These are phyloP conservation scores for Aspergillus brunneoviolaceus DNA, from an alignment of 2,329 filamentous ascomycete species.

Conservation along the genomic window DNA sequence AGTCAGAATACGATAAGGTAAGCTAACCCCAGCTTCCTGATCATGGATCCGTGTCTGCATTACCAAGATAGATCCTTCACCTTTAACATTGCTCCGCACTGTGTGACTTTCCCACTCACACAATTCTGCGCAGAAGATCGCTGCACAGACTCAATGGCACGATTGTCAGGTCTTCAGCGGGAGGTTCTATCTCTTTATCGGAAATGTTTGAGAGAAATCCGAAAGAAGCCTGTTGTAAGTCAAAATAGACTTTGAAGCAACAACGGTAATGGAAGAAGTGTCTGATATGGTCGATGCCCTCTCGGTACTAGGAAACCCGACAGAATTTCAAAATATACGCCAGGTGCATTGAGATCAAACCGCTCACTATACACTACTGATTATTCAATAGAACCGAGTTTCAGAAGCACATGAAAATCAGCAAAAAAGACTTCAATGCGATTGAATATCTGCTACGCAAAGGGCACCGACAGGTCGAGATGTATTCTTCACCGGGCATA, in stretches of 20 bases:
- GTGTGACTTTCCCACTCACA: background rate
- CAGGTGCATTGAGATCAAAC: constrained; percentile 32
- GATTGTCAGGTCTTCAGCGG: constrained; percentile 82
- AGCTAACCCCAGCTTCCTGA: no score
- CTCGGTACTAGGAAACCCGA: constrained; percentile 37
- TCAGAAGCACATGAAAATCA: constrained; percentile 63
- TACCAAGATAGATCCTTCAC: constrained; percentile 1
- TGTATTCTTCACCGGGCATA: constrained; percentile 76
- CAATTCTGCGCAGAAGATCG: background rate
- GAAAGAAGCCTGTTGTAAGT: constrained; percentile 73
- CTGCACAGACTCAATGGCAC: constrained; percentile 25
- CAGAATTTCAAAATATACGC: constrained; percentile 44
- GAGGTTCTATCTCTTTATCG: constrained; percentile 87
- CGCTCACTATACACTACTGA: background rate
- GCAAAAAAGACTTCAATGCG: constrained; percentile 81
- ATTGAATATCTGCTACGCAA: constrained; percentile 84
- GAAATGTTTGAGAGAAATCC: constrained; percentile 75
- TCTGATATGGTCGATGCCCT: constrained; percentile 1
- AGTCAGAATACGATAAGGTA: no score
- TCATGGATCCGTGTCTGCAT: background rate
- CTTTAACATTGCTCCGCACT: background rate
- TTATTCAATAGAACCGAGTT: constrained; percentile 66
- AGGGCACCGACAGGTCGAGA: constrained; percentile 76
- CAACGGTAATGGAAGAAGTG: background rate
- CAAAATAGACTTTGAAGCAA: background rate